Evolutionary conservation across 1,139 yeast species (phyloP).

Genomic region (Saccharomyces hybrid): DNA sequence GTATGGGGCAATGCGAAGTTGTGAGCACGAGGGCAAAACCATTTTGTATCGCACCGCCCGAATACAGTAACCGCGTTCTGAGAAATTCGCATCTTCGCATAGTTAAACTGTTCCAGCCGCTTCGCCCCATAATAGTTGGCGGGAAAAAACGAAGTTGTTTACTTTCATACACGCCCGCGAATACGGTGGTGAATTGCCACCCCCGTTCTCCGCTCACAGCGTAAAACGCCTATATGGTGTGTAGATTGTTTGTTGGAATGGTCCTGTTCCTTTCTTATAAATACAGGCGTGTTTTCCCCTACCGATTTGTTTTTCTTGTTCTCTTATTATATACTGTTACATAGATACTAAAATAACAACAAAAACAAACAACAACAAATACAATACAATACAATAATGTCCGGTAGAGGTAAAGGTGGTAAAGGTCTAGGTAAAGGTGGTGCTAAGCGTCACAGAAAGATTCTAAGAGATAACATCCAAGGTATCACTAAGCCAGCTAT

Average conservation of each 20-base stretch:
- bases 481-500: constrained; percentile 99
- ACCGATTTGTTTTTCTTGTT: no score
- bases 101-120: not conserved
- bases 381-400: constrained; percentile 37
- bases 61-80: not conserved
- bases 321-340: not conserved
- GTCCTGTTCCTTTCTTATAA: not conserved
- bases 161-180: not conserved
- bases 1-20: not conserved
- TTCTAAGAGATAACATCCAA: constrained; percentile 95
- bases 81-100: not conserved
- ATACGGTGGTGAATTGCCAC: constrained; percentile 1
- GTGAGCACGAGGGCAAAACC: not conserved
- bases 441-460: constrained; percentile 99
- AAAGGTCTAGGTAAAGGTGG: constrained; percentile 98
- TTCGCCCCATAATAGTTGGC: not conserved
- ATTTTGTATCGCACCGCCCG: not conserved
- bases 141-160: not conserved
- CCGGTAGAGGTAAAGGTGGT: constrained; percentile 98
- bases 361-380: constrained; percentile 1
- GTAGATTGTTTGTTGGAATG: not conserved
- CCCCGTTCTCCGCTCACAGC: not conserved
- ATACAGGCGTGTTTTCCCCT: not conserved
- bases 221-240: not conserved
- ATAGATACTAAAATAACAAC: constrained; percentile 1